Evolutionary conservation across 306 rosid species (phyloP).

Genomic region (Senna tora): DNA sequence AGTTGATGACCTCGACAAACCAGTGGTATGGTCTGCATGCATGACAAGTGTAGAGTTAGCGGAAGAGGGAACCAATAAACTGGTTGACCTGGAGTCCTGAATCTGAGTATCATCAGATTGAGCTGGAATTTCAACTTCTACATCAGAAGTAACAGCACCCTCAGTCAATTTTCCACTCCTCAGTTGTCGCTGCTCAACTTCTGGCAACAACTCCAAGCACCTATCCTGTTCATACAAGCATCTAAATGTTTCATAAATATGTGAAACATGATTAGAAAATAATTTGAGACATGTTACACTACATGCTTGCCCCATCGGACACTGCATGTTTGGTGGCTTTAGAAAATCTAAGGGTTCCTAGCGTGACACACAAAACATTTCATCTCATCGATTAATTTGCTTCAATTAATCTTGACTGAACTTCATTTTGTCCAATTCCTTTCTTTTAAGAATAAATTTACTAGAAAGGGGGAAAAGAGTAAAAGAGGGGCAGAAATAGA

Average conservation of each 20-base stretch:
- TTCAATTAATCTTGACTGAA: neutral
- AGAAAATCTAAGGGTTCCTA: neutral
- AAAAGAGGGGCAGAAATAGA: neutral
- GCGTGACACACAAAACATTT: neutral
- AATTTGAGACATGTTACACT: neutral
- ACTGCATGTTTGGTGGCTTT: neutral
- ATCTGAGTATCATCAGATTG: conserved; percentile 53
- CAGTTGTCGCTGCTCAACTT: conserved; percentile 68
- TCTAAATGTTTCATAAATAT: conserved; percentile 22
- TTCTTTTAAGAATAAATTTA: conserved; percentile 1
- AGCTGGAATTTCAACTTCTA: conserved; percentile 54
- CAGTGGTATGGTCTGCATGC: conserved; percentile 43
- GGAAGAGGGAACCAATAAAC: conserved; percentile 75
- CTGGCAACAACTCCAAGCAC: conserved; percentile 90
- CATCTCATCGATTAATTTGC: neutral
- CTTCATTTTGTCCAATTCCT: neutral
- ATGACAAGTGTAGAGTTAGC: conserved; percentile 44
- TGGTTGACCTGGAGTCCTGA: conserved; percentile 54
- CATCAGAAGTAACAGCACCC: conserved; percentile 39
- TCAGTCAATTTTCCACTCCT: conserved; percentile 62
- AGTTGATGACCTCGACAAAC: conserved; percentile 51
- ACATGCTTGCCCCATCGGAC: conserved; percentile 9
- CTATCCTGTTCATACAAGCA: conserved; percentile 67
- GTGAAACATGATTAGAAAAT: neutral
- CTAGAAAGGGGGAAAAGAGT: neutral